phyloP scores from a whole-genome alignment of 805 yeast genomes.

The Starmerella asiatica region DNA sequence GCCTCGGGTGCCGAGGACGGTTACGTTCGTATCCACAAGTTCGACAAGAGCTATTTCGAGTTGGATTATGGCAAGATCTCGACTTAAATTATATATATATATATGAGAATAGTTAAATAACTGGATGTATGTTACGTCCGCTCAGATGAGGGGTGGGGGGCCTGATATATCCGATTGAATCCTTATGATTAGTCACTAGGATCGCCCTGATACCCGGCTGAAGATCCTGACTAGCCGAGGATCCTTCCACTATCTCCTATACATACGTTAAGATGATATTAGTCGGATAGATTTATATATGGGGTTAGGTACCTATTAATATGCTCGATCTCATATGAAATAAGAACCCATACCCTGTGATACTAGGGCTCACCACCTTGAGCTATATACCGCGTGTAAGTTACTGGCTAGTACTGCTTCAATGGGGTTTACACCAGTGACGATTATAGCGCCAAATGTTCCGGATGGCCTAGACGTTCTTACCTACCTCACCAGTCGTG shows the following conservation, averaged over 20 bases:
- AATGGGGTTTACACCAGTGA: slow-evolving; percentile 16
- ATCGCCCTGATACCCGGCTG: no score
- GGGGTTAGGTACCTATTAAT: no score
- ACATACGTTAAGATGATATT: neutral
- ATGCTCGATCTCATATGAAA: no score
- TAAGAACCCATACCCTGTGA: no score
- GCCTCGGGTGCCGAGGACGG: slow-evolving; percentile 99
- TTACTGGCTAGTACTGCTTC: neutral
- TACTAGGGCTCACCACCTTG: no score
- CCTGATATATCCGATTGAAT: no score
- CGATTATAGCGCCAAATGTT: slow-evolving; percentile 13
- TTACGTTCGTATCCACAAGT: slow-evolving; percentile 81
- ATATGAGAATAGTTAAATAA: neutral
- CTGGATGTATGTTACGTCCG: no score
- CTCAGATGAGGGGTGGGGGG: no score
- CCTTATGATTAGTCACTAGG: no score
- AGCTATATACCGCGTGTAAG: no score
- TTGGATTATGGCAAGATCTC: slow-evolving; percentile 66
- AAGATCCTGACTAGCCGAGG: no score
- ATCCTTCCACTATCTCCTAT: neutral
- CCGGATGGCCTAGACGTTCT: slow-evolving; percentile 13
- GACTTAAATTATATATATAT: neutral
- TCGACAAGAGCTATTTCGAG: slow-evolving; percentile 84
- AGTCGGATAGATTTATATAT: no score
- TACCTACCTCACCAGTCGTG: slow-evolving; percentile 4